Evolutionary conservation across 2,329 filamentous ascomycete genomes (phyloP).

Genomic region (Phialophora chinensis): DNA sequence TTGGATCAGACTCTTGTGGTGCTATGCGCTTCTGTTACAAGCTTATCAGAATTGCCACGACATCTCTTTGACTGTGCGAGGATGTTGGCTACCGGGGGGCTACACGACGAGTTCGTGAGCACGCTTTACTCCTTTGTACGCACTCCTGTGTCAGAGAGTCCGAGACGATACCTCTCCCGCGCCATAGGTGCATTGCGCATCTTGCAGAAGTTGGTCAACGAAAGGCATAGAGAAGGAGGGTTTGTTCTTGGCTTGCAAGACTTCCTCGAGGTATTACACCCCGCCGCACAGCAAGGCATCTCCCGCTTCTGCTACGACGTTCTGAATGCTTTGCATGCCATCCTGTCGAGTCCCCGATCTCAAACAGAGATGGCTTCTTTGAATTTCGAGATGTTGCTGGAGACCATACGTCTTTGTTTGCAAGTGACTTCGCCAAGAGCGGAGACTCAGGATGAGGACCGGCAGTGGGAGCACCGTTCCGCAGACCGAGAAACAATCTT

Average conservation of each 20-base stretch:
- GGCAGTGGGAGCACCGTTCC: conserved; percentile 28
- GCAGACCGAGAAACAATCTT: conserved; percentile 28
- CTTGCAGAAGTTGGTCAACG: conserved; percentile 29
- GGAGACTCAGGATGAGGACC: conserved; percentile 26
- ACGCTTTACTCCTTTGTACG: conserved; percentile 33
- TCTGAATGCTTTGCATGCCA: conserved; percentile 29
- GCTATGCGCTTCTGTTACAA: conserved; percentile 35
- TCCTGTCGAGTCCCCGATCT: conserved; percentile 20
- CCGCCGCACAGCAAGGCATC: conserved; percentile 30
- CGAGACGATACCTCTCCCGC: conserved; percentile 29
- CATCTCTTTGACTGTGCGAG: conserved; percentile 31
- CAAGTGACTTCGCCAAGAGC: conserved; percentile 3
- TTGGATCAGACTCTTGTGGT: conserved; percentile 34
- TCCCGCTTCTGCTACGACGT: conserved; percentile 36
- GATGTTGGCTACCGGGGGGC: conserved; percentile 28
- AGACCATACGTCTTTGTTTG: conserved; percentile 28
- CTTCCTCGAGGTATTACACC: conserved; percentile 30
- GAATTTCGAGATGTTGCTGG: conserved; percentile 26
- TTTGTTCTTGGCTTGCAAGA: conserved; percentile 28
- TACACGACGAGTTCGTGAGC: conserved; percentile 25
- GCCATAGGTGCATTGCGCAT: conserved; percentile 34
- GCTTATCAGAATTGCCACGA: conserved; percentile 28
- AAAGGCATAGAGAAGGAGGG: conserved; percentile 20
- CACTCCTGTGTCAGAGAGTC: conserved; percentile 26
- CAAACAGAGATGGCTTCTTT: conserved; percentile 22